Conservation (phyloP, 2,329 filamentous ascomycete species). For the Verruconis gallopava region DNA sequence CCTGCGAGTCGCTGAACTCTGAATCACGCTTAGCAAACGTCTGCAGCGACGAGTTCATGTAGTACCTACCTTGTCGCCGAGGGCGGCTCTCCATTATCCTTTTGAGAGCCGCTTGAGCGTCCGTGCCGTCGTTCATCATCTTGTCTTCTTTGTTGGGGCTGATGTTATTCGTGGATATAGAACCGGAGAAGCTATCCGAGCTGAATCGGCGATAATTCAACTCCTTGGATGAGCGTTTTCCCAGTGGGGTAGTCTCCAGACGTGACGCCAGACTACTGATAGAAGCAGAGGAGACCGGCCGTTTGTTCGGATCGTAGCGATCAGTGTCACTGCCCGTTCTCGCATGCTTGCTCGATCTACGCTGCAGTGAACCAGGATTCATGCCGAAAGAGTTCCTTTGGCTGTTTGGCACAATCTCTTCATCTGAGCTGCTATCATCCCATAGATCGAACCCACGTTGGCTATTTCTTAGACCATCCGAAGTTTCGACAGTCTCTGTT, state of each 20-base stretch:
- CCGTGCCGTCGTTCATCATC: slow-evolving; percentile 11
- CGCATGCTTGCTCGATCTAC: slow-evolving; percentile 23
- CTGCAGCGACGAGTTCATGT: too few species aligned
- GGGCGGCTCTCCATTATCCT: slow-evolving; percentile 26
- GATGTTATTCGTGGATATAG: slow-evolving; percentile 13
- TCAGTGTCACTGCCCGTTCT: slow-evolving; percentile 20
- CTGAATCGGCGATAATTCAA: slow-evolving; percentile 18
- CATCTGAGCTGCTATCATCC: slow-evolving; percentile 22
- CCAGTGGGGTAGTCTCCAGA: slow-evolving; percentile 12
- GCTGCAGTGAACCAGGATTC: slow-evolving; percentile 15
- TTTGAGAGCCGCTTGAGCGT: slow-evolving; percentile 28
- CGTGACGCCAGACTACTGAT: slow-evolving; percentile 22
- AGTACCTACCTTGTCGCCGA: slow-evolving; percentile 22
- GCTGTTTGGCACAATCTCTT: slow-evolving; percentile 21
- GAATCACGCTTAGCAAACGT: too few species aligned
- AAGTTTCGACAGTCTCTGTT: slow-evolving; percentile 27
- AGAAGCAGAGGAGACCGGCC: slow-evolving; percentile 18
- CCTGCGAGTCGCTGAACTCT: slow-evolving; percentile 18
- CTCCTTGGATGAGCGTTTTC: neutral
- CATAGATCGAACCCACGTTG: neutral
- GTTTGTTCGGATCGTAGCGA: slow-evolving; percentile 21
- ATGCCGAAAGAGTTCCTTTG: slow-evolving; percentile 25
- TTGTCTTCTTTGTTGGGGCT: slow-evolving; percentile 2
- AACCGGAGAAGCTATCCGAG: slow-evolving; percentile 21
- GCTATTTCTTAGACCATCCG: neutral